Percentiles rank a stretch among this genome's conserved stretches.
Conservation (phyloP, 2,329 filamentous ascomycete genomes). For the Scedosporium boydii region DNA sequence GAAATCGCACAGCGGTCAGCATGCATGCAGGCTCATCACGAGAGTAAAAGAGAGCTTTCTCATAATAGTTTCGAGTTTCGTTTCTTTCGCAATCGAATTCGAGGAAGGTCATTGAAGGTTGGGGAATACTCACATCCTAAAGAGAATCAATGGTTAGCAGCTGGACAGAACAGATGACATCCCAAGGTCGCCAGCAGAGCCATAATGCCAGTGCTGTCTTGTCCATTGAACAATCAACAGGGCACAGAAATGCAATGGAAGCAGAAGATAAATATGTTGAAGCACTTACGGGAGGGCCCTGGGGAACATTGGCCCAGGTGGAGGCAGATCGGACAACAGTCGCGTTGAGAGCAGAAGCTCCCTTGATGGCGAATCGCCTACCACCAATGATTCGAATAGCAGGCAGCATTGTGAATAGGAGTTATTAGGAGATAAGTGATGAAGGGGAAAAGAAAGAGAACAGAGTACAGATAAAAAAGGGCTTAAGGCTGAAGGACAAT, state of each 20-base stretch:
- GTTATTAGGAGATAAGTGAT: not conserved
- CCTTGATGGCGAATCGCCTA: slow-evolving; percentile 27
- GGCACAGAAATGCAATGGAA: not conserved
- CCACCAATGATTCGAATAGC: slow-evolving; percentile 32
- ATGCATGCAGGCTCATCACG: not conserved
- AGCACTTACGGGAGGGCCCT: slow-evolving; percentile 80
- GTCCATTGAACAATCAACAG: not conserved
- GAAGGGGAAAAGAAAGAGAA: slow-evolving; percentile 9
- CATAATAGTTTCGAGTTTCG: slow-evolving; percentile 9
- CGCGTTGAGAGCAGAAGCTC: slow-evolving; percentile 28
- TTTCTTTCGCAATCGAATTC: not conserved
- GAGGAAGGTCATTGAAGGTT: not conserved
- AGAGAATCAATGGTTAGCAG: not conserved
- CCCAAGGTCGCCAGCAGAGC: not conserved
- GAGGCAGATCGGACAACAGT: slow-evolving; percentile 49
- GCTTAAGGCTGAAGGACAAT: not conserved
- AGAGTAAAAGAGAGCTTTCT: not conserved
- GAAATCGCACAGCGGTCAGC: not conserved
- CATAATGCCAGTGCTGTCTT: not conserved
- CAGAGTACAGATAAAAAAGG: slow-evolving; percentile 11
- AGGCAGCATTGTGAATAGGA: slow-evolving; percentile 33
- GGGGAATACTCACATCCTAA: slow-evolving; percentile 7
- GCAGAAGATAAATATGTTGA: not conserved
- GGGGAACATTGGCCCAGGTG: slow-evolving; percentile 82
- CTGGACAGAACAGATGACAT: not conserved